phyloP scores from a whole-genome alignment of 2,329 filamentous ascomycete species.

The Epichloe aotearoae region DNA sequence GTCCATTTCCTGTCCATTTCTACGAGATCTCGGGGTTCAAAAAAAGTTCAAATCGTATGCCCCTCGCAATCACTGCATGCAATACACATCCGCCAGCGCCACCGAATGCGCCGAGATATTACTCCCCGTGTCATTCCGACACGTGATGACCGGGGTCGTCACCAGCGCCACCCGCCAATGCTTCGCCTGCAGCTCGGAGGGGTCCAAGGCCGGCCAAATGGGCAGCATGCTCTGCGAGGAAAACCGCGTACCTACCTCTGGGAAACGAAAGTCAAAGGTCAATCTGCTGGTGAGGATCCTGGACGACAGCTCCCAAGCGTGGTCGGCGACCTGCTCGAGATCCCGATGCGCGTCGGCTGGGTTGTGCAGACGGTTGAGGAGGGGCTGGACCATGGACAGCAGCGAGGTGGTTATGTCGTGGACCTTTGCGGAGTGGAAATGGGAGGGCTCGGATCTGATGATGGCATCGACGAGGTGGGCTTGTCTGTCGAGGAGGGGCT shows the following conservation, averaged over 20 bases:
- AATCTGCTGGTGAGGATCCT: constrained; percentile 32
- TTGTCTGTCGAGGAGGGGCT: constrained; percentile 26
- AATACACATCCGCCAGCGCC: constrained; percentile 32
- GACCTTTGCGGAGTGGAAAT: constrained; percentile 21
- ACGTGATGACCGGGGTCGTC: constrained; percentile 40
- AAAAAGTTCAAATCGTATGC: background rate
- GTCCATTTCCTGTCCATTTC: too few relatives aligned
- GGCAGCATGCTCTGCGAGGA: constrained; percentile 32
- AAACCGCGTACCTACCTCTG: constrained; percentile 36
- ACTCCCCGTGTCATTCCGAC: constrained; percentile 36
- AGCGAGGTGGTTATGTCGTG: constrained; percentile 30
- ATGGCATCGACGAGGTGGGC: constrained; percentile 25
- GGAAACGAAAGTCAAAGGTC: constrained; percentile 35
- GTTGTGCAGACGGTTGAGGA: constrained; percentile 23
- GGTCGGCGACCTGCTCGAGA: constrained; percentile 26
- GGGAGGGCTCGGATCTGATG: constrained; percentile 18
- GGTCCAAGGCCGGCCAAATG: constrained; percentile 28
- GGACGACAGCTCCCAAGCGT: constrained; percentile 31
- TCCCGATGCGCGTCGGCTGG: constrained; percentile 27
- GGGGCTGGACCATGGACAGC: constrained; percentile 23
- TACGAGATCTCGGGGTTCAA: background rate
- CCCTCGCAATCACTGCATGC: constrained; percentile 27
- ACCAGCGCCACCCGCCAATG: constrained; percentile 41
- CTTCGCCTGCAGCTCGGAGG: constrained; percentile 31
- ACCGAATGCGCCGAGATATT: constrained; percentile 32